Evolutionary conservation across 495 filamentous ascomycete genomes (phyloP), one percentile per base, ranked within the genome.

Genomic region (Mycothermus thermophilus): DNA sequence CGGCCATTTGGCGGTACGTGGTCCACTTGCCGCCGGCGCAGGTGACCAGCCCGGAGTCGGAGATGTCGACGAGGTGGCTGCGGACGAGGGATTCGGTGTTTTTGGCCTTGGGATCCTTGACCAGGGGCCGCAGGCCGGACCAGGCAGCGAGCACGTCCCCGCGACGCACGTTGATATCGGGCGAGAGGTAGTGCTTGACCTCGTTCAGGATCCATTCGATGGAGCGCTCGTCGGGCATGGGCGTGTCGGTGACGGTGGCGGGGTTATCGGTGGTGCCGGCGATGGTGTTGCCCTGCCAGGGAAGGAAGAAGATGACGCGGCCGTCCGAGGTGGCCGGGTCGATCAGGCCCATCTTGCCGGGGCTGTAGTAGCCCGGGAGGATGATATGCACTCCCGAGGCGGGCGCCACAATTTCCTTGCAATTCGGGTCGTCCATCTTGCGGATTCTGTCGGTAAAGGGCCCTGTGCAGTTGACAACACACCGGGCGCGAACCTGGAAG

Each of bases 21-120:
- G 90, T 97, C 90, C 90, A 97, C 62, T 96, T 96, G 14, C 90
- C 90, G 41, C 90, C 90, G n/a, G 88, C 84, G 54, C 83, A 87
- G 27, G 90, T 97, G 32, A 97, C 56, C 19, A 97, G 75, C 3
- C 90, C 90, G 7, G 83, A 87, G 1, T 69, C 56, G 8, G 88
- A 94, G 17, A 88, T 71, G 40, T 88, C 80, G 49, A 97, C 76
- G 35, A 97, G 69, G 53, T 97, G 90, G 58, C 90, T 96, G 34
- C 90, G 85, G 18, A 97, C 90, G 20, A 97, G 75, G 3, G 88
- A 87, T 55, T 95, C 79, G 5, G 90, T 94, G 55, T 88, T 93
- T 54, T 79, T 80, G 26, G 83, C 85, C 52, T 88, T 85, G 32
- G 90, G 90, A 55, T 97, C 88, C 48, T 86, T 82, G 18, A 97